These are phyloP conservation scores for Nakazawaea ernobii DNA, from an alignment of 805 yeast species.

Conservation along the genomic window DNA sequence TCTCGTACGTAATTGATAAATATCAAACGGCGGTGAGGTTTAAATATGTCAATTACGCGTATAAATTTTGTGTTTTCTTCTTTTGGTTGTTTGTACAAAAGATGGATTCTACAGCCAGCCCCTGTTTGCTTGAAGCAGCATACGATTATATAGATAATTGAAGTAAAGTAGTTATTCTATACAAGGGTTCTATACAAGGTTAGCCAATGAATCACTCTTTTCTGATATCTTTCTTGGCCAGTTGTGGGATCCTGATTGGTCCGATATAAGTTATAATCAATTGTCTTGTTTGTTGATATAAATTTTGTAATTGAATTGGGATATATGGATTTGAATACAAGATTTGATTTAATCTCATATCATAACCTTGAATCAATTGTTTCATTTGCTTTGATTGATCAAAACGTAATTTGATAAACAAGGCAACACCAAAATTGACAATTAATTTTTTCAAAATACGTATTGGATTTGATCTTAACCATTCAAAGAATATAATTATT, in stretches of 20 bases:
- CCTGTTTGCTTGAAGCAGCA: too few species aligned
- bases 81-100: too few species aligned
- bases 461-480: conserved; percentile 24
- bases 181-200: too few species aligned
- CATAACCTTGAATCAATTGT: conserved; percentile 39
- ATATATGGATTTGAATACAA: conserved; percentile 28
- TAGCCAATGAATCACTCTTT: neutral
- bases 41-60: too few species aligned
- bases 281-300: neutral
- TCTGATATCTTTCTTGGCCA: neutral
- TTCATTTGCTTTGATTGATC: conserved; percentile 53
- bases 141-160: too few species aligned
- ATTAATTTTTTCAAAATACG: conserved; percentile 27
- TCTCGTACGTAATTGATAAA: too few species aligned
- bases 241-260: conserved; percentile 6
- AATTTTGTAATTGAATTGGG: conserved; percentile 21
- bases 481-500: conserved; percentile 32
- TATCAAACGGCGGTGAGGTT: too few species aligned
- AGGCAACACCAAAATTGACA: conserved; percentile 38
- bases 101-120: too few species aligned
- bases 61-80: too few species aligned
- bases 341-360: conserved; percentile 33
- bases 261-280: conserved; percentile 4
- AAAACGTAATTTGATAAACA: conserved; percentile 57
- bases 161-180: too few species aligned